Evolutionary conservation across 2,329 filamentous ascomycete genomes (phyloP).

Genomic region (Aspergillus sp.): DNA sequence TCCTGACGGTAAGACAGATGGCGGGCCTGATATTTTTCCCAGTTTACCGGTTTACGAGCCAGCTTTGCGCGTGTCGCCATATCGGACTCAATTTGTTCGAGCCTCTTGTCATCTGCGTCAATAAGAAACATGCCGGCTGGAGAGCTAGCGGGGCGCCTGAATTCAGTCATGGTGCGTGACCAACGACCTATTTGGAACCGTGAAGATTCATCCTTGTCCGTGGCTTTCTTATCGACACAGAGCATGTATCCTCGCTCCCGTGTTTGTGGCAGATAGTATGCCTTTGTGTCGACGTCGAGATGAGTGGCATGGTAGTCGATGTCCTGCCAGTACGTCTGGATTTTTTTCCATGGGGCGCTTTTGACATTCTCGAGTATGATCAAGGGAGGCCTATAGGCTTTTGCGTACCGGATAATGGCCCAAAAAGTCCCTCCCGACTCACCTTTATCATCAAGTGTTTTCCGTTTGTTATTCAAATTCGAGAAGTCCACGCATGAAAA

Average conservation of each 20-base stretch:
- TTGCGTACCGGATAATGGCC: constrained; percentile 60
- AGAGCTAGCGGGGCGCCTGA: constrained; percentile 62
- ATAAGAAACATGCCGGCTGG: constrained; percentile 65
- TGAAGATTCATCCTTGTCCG: constrained; percentile 22
- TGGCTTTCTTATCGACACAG: constrained; percentile 48
- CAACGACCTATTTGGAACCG: constrained; percentile 35
- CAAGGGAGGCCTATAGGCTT: constrained; percentile 59
- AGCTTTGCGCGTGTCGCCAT: constrained; percentile 36
- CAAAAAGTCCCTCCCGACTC: constrained; percentile 68
- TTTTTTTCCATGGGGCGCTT: constrained; percentile 59
- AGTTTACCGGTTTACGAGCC: constrained; percentile 30
- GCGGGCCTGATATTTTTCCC: constrained; percentile 55
- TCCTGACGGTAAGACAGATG: constrained; percentile 59
- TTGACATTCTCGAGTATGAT: constrained; percentile 73
- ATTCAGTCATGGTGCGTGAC: constrained; percentile 46
- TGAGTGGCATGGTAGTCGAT: constrained; percentile 59
- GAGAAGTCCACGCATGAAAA: constrained; percentile 79
- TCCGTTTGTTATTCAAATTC: constrained; percentile 59
- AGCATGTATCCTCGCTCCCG: constrained; percentile 62
- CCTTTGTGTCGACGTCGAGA: constrained; percentile 64
- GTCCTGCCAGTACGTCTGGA: constrained; percentile 47
- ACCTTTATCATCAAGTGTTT: constrained; percentile 56
- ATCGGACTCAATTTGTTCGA: constrained; percentile 54
- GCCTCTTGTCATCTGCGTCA: constrained; percentile 55
- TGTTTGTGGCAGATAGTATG: constrained; percentile 74